Conservation (phyloP, 345 rosid genomes). For the Melaleuca quinquenervia region DNA sequence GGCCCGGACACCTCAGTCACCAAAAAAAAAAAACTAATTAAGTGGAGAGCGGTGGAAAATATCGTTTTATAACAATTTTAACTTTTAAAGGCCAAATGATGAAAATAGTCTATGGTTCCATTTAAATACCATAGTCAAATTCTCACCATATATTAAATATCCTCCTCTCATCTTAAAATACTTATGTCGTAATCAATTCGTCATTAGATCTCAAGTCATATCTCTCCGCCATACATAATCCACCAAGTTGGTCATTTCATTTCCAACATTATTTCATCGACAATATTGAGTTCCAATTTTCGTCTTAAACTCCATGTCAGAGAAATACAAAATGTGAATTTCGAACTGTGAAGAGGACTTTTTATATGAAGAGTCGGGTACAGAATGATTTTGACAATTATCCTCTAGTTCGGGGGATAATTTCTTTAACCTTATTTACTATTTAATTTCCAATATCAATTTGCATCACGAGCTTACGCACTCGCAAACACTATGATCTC, state of each 20-base stretch:
- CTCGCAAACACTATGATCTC: background rate
- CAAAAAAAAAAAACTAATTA: too few species aligned
- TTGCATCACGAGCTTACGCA: background rate
- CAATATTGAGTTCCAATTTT: background rate
- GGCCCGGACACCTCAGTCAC: too few species aligned
- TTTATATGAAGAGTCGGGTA: background rate
- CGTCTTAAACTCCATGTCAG: background rate
- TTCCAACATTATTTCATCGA: background rate
- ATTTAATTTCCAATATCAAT: background rate
- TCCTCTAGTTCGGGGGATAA: background rate
- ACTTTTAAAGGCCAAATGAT: background rate
- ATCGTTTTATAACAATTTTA: background rate
- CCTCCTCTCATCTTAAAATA: too few species aligned
- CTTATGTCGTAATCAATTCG: background rate
- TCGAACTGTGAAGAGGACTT: background rate
- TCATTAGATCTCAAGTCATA: background rate
- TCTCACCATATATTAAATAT: too few species aligned
- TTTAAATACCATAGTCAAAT: too few species aligned
- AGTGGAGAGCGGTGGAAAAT: background rate
- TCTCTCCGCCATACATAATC: background rate
- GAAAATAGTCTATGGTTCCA: too few species aligned
- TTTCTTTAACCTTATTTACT: background rate
- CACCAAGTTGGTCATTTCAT: background rate
- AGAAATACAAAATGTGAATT: background rate
- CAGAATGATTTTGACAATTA: background rate